These are phyloP conservation scores for Xylariaceae sp. DNA, from an alignment of 2,329 filamentous ascomycete genomes.

Conservation along the genomic window DNA sequence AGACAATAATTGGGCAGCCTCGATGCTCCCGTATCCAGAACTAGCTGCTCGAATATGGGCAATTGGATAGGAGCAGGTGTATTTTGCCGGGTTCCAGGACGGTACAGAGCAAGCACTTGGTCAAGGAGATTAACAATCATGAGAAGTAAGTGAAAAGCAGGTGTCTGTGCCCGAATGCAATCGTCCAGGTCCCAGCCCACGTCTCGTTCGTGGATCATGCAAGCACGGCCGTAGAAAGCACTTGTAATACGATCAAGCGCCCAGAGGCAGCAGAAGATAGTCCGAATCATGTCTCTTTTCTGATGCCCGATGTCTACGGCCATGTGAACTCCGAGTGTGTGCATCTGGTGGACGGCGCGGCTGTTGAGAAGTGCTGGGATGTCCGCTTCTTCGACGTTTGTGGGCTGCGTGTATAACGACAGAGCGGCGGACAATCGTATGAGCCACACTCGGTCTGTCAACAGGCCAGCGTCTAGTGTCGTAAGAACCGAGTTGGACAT, in stretches of 20 bases:
- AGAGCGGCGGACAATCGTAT: conserved; percentile 52
- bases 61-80: conserved; percentile 49
- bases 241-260: conserved; percentile 57
- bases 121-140: conserved; percentile 53
- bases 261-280: conserved; percentile 56
- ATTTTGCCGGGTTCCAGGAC: conserved; percentile 48
- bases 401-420: conserved; percentile 57
- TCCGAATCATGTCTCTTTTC: conserved; percentile 41
- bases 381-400: conserved; percentile 50
- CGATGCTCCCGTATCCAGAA: conserved; percentile 50
- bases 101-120: conserved; percentile 56
- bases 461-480: conserved; percentile 50
- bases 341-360: conserved; percentile 53
- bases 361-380: conserved; percentile 50
- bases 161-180: conserved; percentile 48
- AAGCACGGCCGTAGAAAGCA: conserved; percentile 56
- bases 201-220: conserved; percentile 58
- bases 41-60: conserved; percentile 55
- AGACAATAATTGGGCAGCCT: conserved; percentile 47
- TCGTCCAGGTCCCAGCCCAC: conserved; percentile 50
- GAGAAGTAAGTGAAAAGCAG: conserved; percentile 55
- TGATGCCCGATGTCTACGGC: conserved; percentile 30
- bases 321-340: conserved; percentile 55
- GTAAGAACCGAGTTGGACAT: conserved; percentile 47
- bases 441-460: conserved; percentile 51